Percentiles rank a stretch among this genome's conserved stretches.
These are phyloP conservation scores for Echria macrotheca DNA, from an alignment of 495 filamentous ascomycete species.

Conservation along the genomic window DNA sequence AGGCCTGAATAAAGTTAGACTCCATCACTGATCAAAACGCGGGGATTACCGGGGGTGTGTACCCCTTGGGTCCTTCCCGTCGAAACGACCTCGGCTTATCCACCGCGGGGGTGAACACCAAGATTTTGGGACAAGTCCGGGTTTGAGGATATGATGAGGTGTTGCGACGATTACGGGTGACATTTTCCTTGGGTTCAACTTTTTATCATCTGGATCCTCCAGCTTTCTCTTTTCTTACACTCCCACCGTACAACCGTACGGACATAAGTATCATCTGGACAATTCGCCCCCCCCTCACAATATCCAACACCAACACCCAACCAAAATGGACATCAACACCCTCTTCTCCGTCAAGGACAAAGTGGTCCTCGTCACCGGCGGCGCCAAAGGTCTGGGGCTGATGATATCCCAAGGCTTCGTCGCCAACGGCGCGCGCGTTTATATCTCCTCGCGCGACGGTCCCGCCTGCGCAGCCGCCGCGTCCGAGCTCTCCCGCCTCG, in stretches of 20 bases:
- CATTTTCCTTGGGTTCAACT: no score
- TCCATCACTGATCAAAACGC: no score
- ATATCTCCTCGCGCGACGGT: slow-evolving; percentile 68
- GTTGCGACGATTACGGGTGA: no score
- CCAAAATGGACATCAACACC: slow-evolving; percentile 48
- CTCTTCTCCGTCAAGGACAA: slow-evolving; percentile 55
- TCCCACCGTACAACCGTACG: neutral
- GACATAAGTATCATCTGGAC: no score
- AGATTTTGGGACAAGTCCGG: no score
- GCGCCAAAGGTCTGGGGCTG: slow-evolving; percentile 58
- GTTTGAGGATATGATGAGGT: no score
- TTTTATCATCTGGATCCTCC: neutral
- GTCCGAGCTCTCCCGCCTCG: slow-evolving; percentile 23
- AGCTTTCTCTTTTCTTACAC: neutral
- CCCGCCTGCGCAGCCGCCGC: slow-evolving; percentile 29
- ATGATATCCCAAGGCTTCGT: slow-evolving; percentile 83
- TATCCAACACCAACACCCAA: neutral
- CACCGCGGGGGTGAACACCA: no score
- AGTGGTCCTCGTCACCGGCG: slow-evolving; percentile 39
- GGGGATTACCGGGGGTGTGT: no score
- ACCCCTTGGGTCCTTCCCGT: no score
- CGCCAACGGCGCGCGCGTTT: slow-evolving; percentile 72
- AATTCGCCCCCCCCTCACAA: neutral
- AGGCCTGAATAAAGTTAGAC: no score
- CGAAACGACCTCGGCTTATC: no score